Conservation (phyloP, 108 stramenopile genomes). For the Phaeodactylum tricornutum region DNA sequence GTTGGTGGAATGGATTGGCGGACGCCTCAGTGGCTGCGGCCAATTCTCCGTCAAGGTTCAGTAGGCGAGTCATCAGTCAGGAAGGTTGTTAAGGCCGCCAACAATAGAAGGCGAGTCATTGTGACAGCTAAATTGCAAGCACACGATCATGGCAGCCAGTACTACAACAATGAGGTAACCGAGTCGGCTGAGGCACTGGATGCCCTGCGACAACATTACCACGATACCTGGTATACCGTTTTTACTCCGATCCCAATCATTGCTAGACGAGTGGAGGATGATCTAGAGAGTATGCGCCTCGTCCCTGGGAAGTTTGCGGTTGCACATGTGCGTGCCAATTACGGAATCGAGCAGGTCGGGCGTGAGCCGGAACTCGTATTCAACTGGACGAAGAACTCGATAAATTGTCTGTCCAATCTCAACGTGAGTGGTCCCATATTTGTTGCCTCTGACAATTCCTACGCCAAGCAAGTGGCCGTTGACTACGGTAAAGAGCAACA, state of each 20-base stretch:
- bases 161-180: conserved; percentile 2
- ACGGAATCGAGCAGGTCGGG: conserved; percentile 15
- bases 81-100: neutral
- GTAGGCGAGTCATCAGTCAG: neutral
- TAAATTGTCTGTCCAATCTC: conserved; percentile 32
- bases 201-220: conserved; percentile 3
- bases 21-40: conserved; percentile 17
- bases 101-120: neutral
- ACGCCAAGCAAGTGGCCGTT: conserved; percentile 3
- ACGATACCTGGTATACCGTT: conserved; percentile 11
- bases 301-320: conserved; percentile 25
- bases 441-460: conserved; percentile 30
- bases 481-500: conserved; percentile 7
- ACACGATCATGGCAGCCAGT: conserved; percentile 4
- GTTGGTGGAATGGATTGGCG: conserved; percentile 36
- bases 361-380: neutral
- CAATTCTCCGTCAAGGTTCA: neutral
- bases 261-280: conserved; percentile 9
- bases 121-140: conserved; percentile 2
- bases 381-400: conserved; percentile 17
- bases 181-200: neutral
- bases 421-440: conserved; percentile 27
- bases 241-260: conserved; percentile 32
- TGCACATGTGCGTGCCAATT: conserved; percentile 33
- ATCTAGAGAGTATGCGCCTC: conserved; percentile 13